Evolutionary conservation across 352 stramenopile species (phyloP).

Genomic region (Thraustochytrium sp.): DNA sequence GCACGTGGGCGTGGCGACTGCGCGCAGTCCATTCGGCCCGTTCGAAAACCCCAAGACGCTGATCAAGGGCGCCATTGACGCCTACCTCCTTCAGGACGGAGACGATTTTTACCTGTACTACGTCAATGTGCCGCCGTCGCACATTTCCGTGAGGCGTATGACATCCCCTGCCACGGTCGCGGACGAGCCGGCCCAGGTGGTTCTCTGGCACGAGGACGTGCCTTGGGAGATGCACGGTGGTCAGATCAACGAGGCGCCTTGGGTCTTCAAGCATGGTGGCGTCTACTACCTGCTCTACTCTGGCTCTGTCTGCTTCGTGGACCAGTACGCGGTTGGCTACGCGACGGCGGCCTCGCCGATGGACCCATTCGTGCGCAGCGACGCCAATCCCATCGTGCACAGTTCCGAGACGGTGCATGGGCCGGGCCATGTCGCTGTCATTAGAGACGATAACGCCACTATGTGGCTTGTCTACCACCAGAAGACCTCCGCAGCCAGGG

Average conservation of each 20-base stretch:
- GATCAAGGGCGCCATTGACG: background rate
- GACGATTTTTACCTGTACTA: background rate
- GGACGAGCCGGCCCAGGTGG: background rate
- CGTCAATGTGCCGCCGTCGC: background rate
- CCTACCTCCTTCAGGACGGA: background rate
- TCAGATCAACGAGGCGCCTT: constrained; percentile 1
- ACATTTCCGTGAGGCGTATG: background rate
- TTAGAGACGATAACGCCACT: background rate
- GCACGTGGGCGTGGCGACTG: background rate
- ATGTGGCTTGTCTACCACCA: background rate
- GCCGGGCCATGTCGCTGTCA: background rate
- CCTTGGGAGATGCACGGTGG: background rate
- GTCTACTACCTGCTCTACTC: background rate
- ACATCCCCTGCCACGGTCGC: background rate
- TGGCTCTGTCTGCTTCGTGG: background rate
- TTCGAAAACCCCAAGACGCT: background rate
- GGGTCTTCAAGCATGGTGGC: background rate
- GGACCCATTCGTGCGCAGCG: background rate
- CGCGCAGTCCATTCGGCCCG: background rate
- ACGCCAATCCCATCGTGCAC: background rate
- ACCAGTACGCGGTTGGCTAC: background rate
- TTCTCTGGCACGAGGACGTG: background rate
- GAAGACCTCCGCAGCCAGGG: background rate
- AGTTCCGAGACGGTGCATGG: background rate
- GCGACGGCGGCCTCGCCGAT: background rate